These are phyloP conservation scores for Saururus chinensis DNA, from an alignment of 164 flowering plant genomes.

Conservation along the genomic window DNA sequence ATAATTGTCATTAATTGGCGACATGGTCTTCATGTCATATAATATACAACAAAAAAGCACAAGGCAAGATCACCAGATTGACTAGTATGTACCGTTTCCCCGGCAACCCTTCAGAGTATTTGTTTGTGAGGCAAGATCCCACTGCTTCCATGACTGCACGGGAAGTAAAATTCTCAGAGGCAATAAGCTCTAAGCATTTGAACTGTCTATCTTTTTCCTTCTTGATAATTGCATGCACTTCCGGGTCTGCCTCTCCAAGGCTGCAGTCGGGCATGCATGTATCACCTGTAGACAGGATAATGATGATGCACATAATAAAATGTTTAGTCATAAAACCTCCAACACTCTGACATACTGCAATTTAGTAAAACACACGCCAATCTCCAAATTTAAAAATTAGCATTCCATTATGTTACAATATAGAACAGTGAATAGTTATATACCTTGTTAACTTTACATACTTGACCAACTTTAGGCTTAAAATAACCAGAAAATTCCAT, in stretches of 20 bases:
- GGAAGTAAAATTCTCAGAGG: conserved; percentile 93
- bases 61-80: background rate
- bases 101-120: conserved; percentile 93
- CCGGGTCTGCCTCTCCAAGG: conserved; percentile 66
- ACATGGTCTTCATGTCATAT: background rate
- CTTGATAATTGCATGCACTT: conserved; percentile 51
- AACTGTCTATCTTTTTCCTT: conserved; percentile 82
- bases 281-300: conserved; percentile 24
- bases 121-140: conserved; percentile 94
- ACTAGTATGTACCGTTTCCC: conserved; percentile 67
- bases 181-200: conserved; percentile 81
- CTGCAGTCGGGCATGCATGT: conserved; percentile 38
- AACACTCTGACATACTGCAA: background rate
- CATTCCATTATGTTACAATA: background rate
- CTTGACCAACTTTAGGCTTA: no score
- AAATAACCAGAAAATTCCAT: no score
- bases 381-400: background rate
- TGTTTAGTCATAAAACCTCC: background rate
- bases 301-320: background rate
- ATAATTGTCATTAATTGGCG: background rate
- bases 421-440: background rate
- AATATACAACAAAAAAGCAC: background rate
- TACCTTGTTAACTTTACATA: background rate
- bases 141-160: conserved; percentile 97
- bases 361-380: background rate